A percentile compares a stretch with the other conserved stretches of the same genome.
phyloP scores from a whole-genome alignment of 2,329 filamentous ascomycete genomes.

The Scleromitrula shiraiana region DNA sequence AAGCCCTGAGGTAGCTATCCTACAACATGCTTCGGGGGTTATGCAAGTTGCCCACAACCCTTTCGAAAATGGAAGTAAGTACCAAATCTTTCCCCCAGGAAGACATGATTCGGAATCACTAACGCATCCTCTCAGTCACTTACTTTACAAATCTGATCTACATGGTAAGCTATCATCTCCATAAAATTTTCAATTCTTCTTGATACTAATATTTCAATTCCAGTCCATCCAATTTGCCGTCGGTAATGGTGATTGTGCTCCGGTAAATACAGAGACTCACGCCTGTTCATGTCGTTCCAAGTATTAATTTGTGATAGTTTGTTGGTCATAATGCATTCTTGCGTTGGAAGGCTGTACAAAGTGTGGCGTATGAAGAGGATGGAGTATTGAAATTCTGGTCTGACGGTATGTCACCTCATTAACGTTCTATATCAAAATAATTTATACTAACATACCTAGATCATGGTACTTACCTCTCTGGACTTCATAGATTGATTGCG shows the following conservation, averaged over 20 bases:
- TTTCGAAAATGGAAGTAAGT: slow-evolving; percentile 57
- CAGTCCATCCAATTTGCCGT: slow-evolving; percentile 63
- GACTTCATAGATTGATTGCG: too few relatives aligned
- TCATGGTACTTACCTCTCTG: neutral
- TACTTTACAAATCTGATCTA: slow-evolving; percentile 77
- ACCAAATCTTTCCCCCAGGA: too few relatives aligned
- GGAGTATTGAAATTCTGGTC: slow-evolving; percentile 30
- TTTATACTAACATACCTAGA: neutral
- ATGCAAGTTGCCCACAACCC: slow-evolving; percentile 68
- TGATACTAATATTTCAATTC: too few relatives aligned
- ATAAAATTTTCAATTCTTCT: too few relatives aligned
- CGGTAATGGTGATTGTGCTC: slow-evolving; percentile 55
- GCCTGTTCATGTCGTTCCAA: neutral
- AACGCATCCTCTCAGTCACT: slow-evolving; percentile 43
- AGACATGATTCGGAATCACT: neutral
- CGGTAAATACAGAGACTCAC: neutral
- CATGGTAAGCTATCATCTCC: too few relatives aligned
- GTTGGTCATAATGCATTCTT: slow-evolving; percentile 73
- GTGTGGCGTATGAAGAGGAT: slow-evolving; percentile 48
- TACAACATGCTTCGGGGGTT: slow-evolving; percentile 66
- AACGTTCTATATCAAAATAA: too few relatives aligned
- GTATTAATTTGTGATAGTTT: slow-evolving; percentile 35
- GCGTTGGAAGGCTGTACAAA: slow-evolving; percentile 58
- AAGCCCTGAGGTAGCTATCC: slow-evolving; percentile 60
- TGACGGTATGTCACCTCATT: slow-evolving; percentile 27